These are phyloP conservation scores for Sutorius australiensis DNA, from an alignment of 768 basidiomycete genomes.

Conservation along the genomic window DNA sequence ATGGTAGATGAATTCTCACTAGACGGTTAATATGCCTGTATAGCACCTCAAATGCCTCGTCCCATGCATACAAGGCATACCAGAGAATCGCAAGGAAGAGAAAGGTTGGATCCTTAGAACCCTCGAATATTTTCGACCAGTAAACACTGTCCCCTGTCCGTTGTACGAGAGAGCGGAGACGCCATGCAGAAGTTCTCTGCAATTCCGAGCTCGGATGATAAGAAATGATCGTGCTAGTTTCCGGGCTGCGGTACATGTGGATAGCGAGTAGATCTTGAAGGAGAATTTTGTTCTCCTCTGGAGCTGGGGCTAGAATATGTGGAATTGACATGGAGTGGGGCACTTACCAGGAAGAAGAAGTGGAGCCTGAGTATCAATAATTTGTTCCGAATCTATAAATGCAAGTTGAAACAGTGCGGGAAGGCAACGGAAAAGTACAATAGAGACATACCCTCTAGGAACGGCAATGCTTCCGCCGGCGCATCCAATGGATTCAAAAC, in stretches of 20 bases:
- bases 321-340: not conserved
- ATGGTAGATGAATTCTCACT: constrained; percentile 29
- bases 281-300: constrained; percentile 19
- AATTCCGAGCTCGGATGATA: constrained; percentile 28
- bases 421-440: not conserved
- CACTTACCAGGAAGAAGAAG: constrained; percentile 36
- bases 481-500: not conserved
- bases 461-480: not conserved
- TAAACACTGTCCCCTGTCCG: constrained; percentile 34
- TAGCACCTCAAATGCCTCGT: constrained; percentile 52
- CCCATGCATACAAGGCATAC: constrained; percentile 62
- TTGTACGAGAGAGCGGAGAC: constrained; percentile 27
- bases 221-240: constrained; percentile 25
- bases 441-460: constrained; percentile 17
- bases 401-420: not conserved
- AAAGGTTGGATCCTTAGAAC: constrained; percentile 49
- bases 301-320: not conserved
- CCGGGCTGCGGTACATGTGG: constrained; percentile 44
- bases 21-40: constrained; percentile 48
- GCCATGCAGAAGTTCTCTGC: constrained; percentile 27
- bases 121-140: constrained; percentile 29
- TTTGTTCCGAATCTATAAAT: constrained; percentile 22
- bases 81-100: constrained; percentile 51
- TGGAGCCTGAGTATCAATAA: constrained; percentile 52
- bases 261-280: constrained; percentile 48